These are phyloP conservation scores for Sporisorium iseilematis-ciliati DNA, from an alignment of 1,284 basidiomycete genomes.

Conservation along the genomic window DNA sequence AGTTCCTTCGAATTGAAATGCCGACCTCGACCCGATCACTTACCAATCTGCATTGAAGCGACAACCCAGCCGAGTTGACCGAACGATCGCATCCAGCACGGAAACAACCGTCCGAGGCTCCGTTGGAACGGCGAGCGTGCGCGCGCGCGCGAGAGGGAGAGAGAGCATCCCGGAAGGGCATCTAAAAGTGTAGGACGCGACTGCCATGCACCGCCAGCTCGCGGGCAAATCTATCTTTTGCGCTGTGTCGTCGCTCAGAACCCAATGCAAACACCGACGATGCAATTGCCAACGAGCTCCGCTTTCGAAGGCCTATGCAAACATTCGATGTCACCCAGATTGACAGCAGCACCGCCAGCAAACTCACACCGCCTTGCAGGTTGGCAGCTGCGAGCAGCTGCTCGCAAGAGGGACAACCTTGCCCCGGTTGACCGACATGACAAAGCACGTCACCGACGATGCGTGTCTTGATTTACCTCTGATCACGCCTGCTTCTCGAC, in stretches of 20 bases:
- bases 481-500: neutral
- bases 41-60: neutral
- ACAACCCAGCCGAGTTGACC: neutral
- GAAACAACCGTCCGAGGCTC: too few relatives aligned
- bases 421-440: neutral
- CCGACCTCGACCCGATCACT: slow-evolving; percentile 1
- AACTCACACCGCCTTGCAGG: neutral
- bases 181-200: too few relatives aligned
- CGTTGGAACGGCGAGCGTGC: too few relatives aligned
- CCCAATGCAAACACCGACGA: too few relatives aligned
- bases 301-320: neutral
- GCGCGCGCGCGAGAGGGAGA: too few relatives aligned
- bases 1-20: neutral
- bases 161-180: too few relatives aligned
- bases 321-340: neutral
- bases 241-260: too few relatives aligned
- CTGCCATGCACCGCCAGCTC: too few relatives aligned
- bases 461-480: too few relatives aligned
- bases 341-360: neutral
- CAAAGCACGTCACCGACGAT: neutral
- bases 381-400: neutral
- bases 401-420: neutral
- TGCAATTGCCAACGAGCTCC: too few relatives aligned
- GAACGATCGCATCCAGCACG: neutral
- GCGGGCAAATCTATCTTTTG: too few relatives aligned